phyloP scores from a whole-genome alignment of 2,329 filamentous ascomycete genomes.

The Amesomyces nigricolor region DNA sequence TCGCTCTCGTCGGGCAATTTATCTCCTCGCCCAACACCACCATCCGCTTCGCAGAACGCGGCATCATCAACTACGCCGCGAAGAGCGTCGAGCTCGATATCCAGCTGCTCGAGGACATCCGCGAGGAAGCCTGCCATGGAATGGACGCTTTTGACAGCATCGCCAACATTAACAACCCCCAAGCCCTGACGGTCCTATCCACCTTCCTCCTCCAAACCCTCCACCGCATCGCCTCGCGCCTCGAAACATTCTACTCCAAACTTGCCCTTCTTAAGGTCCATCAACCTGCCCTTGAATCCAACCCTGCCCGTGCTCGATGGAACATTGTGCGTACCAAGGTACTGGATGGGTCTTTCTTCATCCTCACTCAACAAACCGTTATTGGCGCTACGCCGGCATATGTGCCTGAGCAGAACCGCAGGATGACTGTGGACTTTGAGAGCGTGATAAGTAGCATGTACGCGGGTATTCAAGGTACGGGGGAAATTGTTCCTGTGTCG shows the following conservation, averaged over 20 bases:
- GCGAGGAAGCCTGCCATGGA: conserved; percentile 47
- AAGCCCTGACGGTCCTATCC: conserved; percentile 37
- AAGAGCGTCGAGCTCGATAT: conserved; percentile 47
- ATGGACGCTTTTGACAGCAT: conserved; percentile 51
- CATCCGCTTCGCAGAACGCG: conserved; percentile 46
- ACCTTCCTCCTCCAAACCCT: conserved; percentile 47
- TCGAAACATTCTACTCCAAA: conserved; percentile 48
- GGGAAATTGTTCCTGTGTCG: too few relatives aligned
- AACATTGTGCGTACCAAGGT: conserved; percentile 44
- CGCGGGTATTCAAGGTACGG: conserved; percentile 16
- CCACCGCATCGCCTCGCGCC: conserved; percentile 47
- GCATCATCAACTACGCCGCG: conserved; percentile 46
- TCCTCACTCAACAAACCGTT: conserved; percentile 37
- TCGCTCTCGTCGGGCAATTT: conserved; percentile 46
- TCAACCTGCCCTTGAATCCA: conserved; percentile 46
- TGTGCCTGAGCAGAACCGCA: conserved; percentile 27
- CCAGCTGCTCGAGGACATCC: conserved; percentile 47
- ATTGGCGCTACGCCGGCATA: conserved; percentile 28
- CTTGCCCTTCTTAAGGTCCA: conserved; percentile 46
- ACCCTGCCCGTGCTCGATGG: conserved; percentile 49
- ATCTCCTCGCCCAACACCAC: conserved; percentile 40
- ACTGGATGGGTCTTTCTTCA: conserved; percentile 47
- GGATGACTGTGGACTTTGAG: conserved; percentile 39
- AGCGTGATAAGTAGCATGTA: conserved; percentile 24
- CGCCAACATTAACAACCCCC: conserved; percentile 34